phyloP scores from a whole-genome alignment of 805 yeast genomes.

The Pichia sporocuriosa region DNA sequence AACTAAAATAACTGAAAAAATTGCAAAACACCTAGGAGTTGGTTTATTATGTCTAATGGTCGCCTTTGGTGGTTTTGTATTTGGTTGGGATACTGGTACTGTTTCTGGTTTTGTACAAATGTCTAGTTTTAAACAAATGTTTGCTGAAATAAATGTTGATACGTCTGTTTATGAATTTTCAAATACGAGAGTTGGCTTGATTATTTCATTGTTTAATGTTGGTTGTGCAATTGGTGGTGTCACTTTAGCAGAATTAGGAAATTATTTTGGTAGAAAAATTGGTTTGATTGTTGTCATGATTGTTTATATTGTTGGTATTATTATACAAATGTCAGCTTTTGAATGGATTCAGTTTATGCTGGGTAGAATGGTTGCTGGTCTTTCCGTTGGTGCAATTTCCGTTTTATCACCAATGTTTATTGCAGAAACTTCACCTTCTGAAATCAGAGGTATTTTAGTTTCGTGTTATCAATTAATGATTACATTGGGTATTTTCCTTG shows the following conservation, averaged over 20 bases:
- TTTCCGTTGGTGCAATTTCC: conserved; percentile 46
- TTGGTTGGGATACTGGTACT: conserved; percentile 76
- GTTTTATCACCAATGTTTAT: conserved; percentile 50
- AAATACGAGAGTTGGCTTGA: conserved; percentile 46
- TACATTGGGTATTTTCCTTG: conserved; percentile 61
- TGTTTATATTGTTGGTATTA: conserved; percentile 51
- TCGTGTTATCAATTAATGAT: conserved; percentile 62
- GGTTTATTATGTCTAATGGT: conserved; percentile 42
- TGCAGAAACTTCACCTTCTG: conserved; percentile 61
- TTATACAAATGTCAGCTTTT: conserved; percentile 49
- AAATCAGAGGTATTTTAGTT: conserved; percentile 61
- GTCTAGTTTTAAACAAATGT: conserved; percentile 44
- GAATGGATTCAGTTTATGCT: conserved; percentile 55
- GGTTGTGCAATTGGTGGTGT: conserved; percentile 71
- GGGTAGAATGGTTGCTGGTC: conserved; percentile 51
- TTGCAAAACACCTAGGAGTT: conserved; percentile 13
- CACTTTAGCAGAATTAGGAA: conserved; percentile 47
- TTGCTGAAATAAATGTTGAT: conserved; percentile 36
- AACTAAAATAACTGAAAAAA: background rate
- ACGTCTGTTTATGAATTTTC: conserved; percentile 38
- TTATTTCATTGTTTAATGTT: conserved; percentile 61
- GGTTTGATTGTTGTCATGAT: conserved; percentile 46
- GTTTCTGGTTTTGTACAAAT: conserved; percentile 65
- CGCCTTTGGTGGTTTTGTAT: conserved; percentile 72
- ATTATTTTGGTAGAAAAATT: conserved; percentile 49